Evolutionary conservation across 768 basidiomycete species (phyloP).

Genomic region (Rickenella mellea): DNA sequence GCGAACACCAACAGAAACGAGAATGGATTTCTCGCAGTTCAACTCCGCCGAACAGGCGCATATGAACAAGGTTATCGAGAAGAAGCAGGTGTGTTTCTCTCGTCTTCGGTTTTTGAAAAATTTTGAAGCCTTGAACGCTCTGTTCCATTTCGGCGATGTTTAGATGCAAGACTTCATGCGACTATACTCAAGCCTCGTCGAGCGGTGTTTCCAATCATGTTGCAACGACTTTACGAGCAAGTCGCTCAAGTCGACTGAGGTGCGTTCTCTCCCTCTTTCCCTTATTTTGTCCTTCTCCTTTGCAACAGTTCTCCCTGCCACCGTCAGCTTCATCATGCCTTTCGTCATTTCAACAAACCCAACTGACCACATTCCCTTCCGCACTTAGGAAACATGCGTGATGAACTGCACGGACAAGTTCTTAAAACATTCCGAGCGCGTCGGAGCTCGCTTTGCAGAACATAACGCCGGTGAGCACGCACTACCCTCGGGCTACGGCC

Average conservation of each 20-base stretch:
- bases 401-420: slow-evolving; percentile 96
- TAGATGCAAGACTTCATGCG: slow-evolving; percentile 98
- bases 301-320: background rate
- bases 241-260: slow-evolving; percentile 89
- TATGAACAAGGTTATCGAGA: slow-evolving; percentile 90
- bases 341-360: no score
- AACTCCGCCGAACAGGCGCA: slow-evolving; percentile 91
- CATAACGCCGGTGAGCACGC: slow-evolving; percentile 71
- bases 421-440: slow-evolving; percentile 90
- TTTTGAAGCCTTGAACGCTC: background rate
- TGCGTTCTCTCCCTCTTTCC: slow-evolving; percentile 17
- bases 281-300: background rate
- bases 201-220: slow-evolving; percentile 92
- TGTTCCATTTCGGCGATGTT: slow-evolving; percentile 1
- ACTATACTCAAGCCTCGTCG: slow-evolving; percentile 90
- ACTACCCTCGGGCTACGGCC: no score
- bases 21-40: slow-evolving; percentile 89
- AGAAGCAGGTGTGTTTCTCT: slow-evolving; percentile 76
- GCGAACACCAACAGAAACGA: no score
- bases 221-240: slow-evolving; percentile 97
- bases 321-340: background rate
- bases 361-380: no score
- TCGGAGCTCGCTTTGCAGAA: slow-evolving; percentile 88
- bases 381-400: slow-evolving; percentile 74
- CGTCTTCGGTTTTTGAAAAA: background rate